phyloP scores from a whole-genome alignment of 2,329 filamentous ascomycete genomes.

The Neonectria ditissima region DNA sequence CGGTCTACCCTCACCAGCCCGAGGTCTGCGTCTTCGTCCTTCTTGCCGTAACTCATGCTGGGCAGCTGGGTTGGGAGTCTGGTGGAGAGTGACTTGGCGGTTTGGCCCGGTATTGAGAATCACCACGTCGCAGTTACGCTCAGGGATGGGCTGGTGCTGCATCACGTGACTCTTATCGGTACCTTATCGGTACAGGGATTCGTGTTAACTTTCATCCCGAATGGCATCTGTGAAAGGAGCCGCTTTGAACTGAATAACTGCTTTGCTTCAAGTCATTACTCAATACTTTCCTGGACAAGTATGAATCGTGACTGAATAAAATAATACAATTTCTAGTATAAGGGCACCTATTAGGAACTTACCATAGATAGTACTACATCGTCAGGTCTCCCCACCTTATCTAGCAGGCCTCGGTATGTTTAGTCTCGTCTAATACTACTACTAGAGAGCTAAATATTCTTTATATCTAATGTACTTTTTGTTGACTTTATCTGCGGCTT shows the following conservation, averaged over 20 bases:
- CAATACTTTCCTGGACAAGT: neutral
- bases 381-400: too few species aligned
- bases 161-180: constrained; percentile 51
- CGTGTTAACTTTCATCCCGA: constrained; percentile 41
- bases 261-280: neutral
- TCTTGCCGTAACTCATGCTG: constrained; percentile 97
- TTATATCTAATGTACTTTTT: neutral
- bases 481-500: neutral
- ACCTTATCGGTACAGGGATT: constrained; percentile 43
- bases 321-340: too few species aligned
- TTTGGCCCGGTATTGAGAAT: constrained; percentile 49
- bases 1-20: constrained; percentile 97
- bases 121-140: constrained; percentile 56
- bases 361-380: neutral
- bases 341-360: neutral
- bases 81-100: constrained; percentile 51
- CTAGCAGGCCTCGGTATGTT: too few species aligned
- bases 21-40: constrained; percentile 96
- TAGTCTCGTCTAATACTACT: too few species aligned
- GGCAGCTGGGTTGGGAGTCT: constrained; percentile 53
- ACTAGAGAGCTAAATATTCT: neutral
- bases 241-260: neutral
- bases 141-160: constrained; percentile 47
- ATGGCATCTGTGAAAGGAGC: neutral
- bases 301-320: neutral